Conservation (phyloP, 805 yeast species). For the Pichia membranifaciens region DNA sequence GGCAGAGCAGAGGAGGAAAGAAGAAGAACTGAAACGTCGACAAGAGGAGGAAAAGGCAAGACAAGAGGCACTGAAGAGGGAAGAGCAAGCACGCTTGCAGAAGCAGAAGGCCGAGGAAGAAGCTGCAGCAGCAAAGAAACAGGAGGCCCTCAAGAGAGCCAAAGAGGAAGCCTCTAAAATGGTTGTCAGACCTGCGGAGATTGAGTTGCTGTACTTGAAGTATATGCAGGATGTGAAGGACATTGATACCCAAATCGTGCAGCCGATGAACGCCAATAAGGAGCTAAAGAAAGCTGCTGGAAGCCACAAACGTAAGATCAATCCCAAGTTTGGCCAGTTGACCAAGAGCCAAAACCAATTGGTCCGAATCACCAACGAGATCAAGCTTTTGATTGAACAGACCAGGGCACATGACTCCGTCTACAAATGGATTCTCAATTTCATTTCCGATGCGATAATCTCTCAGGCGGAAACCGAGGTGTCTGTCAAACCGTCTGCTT, state of each 20-base stretch:
- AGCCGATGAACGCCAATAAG: constrained; percentile 38
- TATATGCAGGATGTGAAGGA: constrained; percentile 48
- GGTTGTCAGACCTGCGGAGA: constrained; percentile 28
- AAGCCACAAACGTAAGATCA: constrained; percentile 66
- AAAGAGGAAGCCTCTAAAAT: constrained; percentile 16
- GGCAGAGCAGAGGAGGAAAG: constrained; percentile 14
- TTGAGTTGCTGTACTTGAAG: constrained; percentile 40
- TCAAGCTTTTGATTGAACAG: constrained; percentile 43
- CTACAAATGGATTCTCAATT: constrained; percentile 70
- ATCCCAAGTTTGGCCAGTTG: constrained; percentile 88
- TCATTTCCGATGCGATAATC: constrained; percentile 77
- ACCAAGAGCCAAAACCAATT: constrained; percentile 67
- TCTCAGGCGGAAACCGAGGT: constrained; percentile 93
- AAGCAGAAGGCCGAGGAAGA: constrained; percentile 12
- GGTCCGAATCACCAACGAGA: constrained; percentile 41
- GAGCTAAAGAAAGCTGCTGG: constrained; percentile 48
- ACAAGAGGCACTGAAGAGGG: constrained; percentile 21
- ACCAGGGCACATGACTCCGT: constrained; percentile 47
- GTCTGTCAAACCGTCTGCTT: constrained; percentile 67
- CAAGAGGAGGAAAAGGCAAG: constrained; percentile 17
- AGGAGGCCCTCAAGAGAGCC: constrained; percentile 19
- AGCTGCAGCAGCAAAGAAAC: constrained; percentile 17
- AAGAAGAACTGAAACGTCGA: constrained; percentile 15
- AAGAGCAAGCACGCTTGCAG: constrained; percentile 16
- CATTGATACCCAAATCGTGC: constrained; percentile 57